Evolutionary conservation across 768 basidiomycete genomes (phyloP).

Genomic region (Calocybe indica): DNA sequence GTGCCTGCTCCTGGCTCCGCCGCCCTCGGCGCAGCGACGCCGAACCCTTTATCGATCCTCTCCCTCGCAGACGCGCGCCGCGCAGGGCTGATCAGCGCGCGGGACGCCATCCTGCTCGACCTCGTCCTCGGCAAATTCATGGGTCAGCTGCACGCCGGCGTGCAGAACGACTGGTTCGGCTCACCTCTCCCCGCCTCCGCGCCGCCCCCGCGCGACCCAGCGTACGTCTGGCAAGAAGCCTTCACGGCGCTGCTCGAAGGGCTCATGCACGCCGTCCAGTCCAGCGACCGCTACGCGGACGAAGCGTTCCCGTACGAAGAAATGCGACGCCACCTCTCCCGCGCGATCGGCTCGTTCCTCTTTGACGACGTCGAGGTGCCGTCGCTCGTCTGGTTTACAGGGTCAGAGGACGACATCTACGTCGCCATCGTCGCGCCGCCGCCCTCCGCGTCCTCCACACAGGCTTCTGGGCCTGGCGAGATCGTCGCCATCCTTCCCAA

Average conservation of each 20-base stretch:
- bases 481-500: slow-evolving; percentile 45
- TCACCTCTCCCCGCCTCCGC: slow-evolving; percentile 22
- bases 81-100: slow-evolving; percentile 24
- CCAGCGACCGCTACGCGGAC: slow-evolving; percentile 9
- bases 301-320: slow-evolving; percentile 30
- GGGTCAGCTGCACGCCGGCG: slow-evolving; percentile 51
- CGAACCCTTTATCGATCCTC: slow-evolving; percentile 12
- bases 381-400: slow-evolving; percentile 59
- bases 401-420: slow-evolving; percentile 52
- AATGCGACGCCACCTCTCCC: slow-evolving; percentile 47
- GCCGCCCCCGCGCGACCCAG: slow-evolving; percentile 23
- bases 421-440: slow-evolving; percentile 27
- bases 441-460: slow-evolving; percentile 3
- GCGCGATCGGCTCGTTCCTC: slow-evolving; percentile 69
- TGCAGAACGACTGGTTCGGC: slow-evolving; percentile 80
- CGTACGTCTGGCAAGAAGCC: slow-evolving; percentile 73
- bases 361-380: slow-evolving; percentile 77
- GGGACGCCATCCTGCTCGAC: slow-evolving; percentile 43
- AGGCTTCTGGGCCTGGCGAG: slow-evolving; percentile 15
- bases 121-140: slow-evolving; percentile 57
- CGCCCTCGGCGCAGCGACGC: neutral
- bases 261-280: slow-evolving; percentile 40
- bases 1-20: slow-evolving; percentile 27
- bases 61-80: slow-evolving; percentile 33
- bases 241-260: slow-evolving; percentile 57